These are phyloP conservation scores for Parafenestella ontariensis DNA, from an alignment of 2,329 filamentous ascomycete species.

Conservation along the genomic window DNA sequence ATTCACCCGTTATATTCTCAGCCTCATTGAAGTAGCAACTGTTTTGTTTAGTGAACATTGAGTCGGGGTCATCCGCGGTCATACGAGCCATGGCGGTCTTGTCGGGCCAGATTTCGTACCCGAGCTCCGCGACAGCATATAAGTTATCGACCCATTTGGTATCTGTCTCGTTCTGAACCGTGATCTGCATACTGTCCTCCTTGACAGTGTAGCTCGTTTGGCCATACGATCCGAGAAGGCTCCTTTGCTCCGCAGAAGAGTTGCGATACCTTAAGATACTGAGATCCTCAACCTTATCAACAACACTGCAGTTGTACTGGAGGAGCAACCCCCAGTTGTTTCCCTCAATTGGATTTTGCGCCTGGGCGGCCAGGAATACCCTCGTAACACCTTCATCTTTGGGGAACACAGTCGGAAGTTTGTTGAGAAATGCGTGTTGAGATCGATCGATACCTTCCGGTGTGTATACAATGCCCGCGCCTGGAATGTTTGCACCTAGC, in stretches of 20 bases:
- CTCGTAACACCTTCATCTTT: constrained; percentile 1
- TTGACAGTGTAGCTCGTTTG: not conserved
- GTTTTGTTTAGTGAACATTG: no score
- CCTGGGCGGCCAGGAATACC: constrained; percentile 5
- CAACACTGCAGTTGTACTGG: constrained; percentile 10
- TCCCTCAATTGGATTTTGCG: constrained; percentile 8
- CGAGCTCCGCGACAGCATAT: no score
- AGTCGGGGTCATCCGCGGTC: no score
- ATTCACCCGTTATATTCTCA: no score
- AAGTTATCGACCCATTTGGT: not conserved
- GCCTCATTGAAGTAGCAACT: no score
- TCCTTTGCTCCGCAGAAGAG: not conserved
- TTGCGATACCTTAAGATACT: constrained; percentile 1
- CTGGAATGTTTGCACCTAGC: not conserved
- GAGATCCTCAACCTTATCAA: constrained; percentile 1
- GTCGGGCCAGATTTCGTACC: no score
- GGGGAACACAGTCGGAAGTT: not conserved
- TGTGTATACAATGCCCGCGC: no score
- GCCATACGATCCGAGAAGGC: not conserved
- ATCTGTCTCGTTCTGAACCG: not conserved
- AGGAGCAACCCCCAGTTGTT: constrained; percentile 6
- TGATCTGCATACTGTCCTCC: not conserved
- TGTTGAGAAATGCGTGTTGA: not conserved
- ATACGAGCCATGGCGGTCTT: no score
- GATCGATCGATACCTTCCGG: constrained; percentile 5